A percentile compares a stretch with the other conserved stretches of the same genome.
Conservation (phyloP, 768 basidiomycete species). For the Mycena rebaudengoi region DNA sequence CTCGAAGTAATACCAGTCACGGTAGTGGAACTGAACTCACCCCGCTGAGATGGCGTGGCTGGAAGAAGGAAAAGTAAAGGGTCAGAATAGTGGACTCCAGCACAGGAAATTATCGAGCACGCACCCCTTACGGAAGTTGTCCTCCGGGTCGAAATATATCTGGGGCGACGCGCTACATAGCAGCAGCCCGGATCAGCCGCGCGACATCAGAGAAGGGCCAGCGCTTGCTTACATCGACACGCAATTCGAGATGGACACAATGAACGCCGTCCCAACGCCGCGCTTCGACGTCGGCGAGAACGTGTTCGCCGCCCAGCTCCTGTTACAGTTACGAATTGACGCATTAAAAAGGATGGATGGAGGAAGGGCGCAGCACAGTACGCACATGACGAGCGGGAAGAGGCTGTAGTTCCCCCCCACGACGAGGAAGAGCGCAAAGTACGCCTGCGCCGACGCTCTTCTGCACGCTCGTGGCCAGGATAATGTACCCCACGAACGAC, state of each 20-base stretch:
- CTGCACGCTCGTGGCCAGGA: constrained; percentile 59
- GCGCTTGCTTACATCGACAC: constrained; percentile 58
- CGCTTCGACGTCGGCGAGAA: constrained; percentile 69
- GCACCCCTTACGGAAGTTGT: constrained; percentile 56
- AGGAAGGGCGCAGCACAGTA: background rate
- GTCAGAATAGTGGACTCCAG: no score
- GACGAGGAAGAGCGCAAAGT: constrained; percentile 66
- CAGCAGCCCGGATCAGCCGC: background rate
- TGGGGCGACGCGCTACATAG: constrained; percentile 66
- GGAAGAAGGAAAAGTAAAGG: background rate
- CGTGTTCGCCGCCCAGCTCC: constrained; percentile 68
- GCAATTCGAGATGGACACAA: constrained; percentile 66
- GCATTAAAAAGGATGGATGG: no score
- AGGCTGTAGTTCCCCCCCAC: constrained; percentile 62
- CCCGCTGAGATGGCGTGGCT: constrained; percentile 61
- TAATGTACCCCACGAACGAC: constrained; percentile 61
- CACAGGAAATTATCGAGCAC: background rate
- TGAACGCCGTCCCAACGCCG: constrained; percentile 67
- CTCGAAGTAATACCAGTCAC: background rate
- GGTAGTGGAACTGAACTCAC: constrained; percentile 35
- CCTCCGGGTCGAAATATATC: constrained; percentile 62
- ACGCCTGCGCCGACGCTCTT: constrained; percentile 62
- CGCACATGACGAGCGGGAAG: constrained; percentile 67
- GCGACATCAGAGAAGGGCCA: background rate
- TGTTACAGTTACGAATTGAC: constrained; percentile 25